Evolutionary conservation across 768 basidiomycete species (phyloP).

Genomic region (Neoboletus brunneissimus): DNA sequence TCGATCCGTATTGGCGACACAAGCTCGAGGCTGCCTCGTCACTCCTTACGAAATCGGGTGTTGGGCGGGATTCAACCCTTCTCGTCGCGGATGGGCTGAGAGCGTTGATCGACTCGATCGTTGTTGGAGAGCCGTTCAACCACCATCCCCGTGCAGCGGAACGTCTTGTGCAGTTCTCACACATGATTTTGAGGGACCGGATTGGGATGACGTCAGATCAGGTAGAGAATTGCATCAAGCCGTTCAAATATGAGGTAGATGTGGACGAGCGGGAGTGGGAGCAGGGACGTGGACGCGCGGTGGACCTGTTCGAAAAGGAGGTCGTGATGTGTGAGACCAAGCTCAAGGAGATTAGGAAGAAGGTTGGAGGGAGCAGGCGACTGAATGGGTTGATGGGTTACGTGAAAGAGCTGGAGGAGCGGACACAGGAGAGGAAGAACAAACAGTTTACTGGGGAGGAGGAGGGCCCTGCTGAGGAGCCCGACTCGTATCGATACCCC

Average conservation of each 20-base stretch:
- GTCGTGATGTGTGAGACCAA: constrained; percentile 80
- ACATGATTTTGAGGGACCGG: constrained; percentile 88
- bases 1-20: constrained; percentile 93
- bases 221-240: constrained; percentile 99
- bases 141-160: constrained; percentile 88
- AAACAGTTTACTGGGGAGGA: constrained; percentile 42
- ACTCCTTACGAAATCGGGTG: constrained; percentile 91
- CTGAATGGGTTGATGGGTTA: constrained; percentile 74
- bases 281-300: constrained; percentile 67
- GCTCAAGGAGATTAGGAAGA: constrained; percentile 80
- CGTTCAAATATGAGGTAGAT: constrained; percentile 98
- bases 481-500: constrained; percentile 86
- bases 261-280: constrained; percentile 94
- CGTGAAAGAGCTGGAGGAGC: constrained; percentile 79
- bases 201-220: constrained; percentile 96
- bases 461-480: constrained; percentile 38
- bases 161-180: constrained; percentile 87
- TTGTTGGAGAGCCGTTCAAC: constrained; percentile 84
- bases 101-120: constrained; percentile 85
- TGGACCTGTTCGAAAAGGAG: constrained; percentile 84
- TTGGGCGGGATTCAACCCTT: constrained; percentile 90
- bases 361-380: constrained; percentile 84
- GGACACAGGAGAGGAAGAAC: constrained; percentile 61
- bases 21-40: constrained; percentile 94
- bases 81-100: constrained; percentile 94